phyloP scores from a whole-genome alignment of 2,329 filamentous ascomycete genomes.

The Keithomyces neogunnii region DNA sequence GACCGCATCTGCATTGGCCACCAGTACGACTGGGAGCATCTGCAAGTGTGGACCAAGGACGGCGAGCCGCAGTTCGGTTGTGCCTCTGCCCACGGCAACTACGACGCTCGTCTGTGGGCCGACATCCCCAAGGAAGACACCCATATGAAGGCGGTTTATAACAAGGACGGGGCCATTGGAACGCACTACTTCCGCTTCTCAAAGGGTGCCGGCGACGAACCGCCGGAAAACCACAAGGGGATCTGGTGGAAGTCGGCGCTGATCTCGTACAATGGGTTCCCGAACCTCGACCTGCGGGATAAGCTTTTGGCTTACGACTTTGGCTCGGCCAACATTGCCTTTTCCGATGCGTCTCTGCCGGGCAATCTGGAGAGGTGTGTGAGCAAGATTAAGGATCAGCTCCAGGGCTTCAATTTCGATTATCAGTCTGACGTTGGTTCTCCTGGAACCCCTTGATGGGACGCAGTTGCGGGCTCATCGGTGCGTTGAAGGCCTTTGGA shows the following conservation, averaged over 20 bases:
- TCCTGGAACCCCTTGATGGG: slow-evolving; percentile 4
- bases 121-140: slow-evolving; percentile 19
- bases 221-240: slow-evolving; percentile 22
- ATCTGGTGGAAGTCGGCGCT: slow-evolving; percentile 22
- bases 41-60: slow-evolving; percentile 22
- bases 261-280: slow-evolving; percentile 23
- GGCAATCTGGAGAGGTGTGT: slow-evolving; percentile 7
- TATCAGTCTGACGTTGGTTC: slow-evolving; percentile 8
- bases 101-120: slow-evolving; percentile 12
- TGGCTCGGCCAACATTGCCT: slow-evolving; percentile 8
- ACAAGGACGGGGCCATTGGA: slow-evolving; percentile 22
- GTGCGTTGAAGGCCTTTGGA: too few species aligned
- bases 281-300: slow-evolving; percentile 7
- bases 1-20: slow-evolving; percentile 23
- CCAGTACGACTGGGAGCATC: slow-evolving; percentile 31
- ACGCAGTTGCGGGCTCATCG: background rate
- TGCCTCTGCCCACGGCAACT: slow-evolving; percentile 24
- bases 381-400: background rate
- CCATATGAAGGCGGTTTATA: slow-evolving; percentile 27
- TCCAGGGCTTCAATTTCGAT: slow-evolving; percentile 10
- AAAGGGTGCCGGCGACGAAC: slow-evolving; percentile 10
- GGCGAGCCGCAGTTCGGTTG: slow-evolving; percentile 18
- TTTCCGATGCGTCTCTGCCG: slow-evolving; percentile 6
- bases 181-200: slow-evolving; percentile 26
- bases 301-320: slow-evolving; percentile 10